Evolutionary conservation across 1,139 yeast genomes (phyloP).

Genomic region (Suhomyces wounanorum): DNA sequence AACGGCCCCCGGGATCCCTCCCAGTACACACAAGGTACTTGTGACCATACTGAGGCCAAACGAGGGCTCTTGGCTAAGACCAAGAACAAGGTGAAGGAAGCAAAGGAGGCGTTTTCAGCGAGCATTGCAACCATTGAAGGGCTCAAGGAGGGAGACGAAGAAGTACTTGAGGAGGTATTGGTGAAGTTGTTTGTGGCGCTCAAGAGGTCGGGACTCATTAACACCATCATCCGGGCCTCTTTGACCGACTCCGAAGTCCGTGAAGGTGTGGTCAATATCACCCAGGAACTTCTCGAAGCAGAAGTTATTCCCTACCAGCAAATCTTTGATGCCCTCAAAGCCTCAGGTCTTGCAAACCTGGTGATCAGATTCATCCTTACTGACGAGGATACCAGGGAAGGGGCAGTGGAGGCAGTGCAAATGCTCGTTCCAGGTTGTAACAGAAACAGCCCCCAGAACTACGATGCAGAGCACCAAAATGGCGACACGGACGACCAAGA

Average conservation of each 20-base stretch:
- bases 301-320: constrained; percentile 39
- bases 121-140: constrained; percentile 3
- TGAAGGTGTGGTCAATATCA: constrained; percentile 26
- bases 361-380: constrained; percentile 29
- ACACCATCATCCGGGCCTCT: constrained; percentile 29
- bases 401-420: constrained; percentile 28
- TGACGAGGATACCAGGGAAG: constrained; percentile 33
- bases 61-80: constrained; percentile 2
- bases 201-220: constrained; percentile 35
- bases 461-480: not conserved
- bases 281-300: constrained; percentile 30
- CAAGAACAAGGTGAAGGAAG: constrained; percentile 1
- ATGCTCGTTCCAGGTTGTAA: constrained; percentile 28
- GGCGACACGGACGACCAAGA: not conserved
- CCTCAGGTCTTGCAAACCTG: constrained; percentile 36
- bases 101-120: constrained; percentile 1
- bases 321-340: constrained; percentile 33
- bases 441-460: constrained; percentile 16
- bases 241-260: constrained; percentile 36
- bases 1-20: not conserved
- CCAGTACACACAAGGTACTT: not conserved
- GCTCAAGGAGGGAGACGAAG: constrained; percentile 5
- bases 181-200: constrained; percentile 28
- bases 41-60: not conserved
- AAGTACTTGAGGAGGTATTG: constrained; percentile 23